Conservation (phyloP, 2,329 filamentous ascomycete genomes). For the Colletotrichum brevisporum region DNA sequence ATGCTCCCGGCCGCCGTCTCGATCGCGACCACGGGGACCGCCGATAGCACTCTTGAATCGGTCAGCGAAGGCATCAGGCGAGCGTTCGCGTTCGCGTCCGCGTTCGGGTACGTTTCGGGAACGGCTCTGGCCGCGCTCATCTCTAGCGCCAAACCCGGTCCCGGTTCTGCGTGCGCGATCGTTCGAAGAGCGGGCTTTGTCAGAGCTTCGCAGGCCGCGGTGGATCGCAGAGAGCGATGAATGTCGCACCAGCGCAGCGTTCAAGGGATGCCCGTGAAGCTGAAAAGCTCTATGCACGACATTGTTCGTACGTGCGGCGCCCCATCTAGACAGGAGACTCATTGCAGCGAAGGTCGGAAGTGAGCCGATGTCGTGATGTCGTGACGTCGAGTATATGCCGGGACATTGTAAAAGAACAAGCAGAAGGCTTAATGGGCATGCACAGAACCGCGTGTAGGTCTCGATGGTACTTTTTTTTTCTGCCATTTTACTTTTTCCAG, state of each 20-base stretch:
- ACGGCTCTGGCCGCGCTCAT: constrained; percentile 2
- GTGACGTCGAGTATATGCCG: constrained; percentile 9
- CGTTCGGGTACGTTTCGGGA: neutral
- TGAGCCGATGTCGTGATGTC: constrained; percentile 9
- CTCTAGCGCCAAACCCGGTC: constrained; percentile 42
- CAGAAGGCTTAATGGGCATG: neutral
- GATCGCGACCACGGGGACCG: constrained; percentile 1
- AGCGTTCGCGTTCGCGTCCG: neutral
- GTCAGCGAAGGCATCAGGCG: constrained; percentile 27
- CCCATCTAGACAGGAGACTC: constrained; percentile 38
- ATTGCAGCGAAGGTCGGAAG: constrained; percentile 38
- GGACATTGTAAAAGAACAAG: neutral
- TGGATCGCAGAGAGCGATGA: constrained; percentile 75
- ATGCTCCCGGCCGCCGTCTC: constrained; percentile 33
- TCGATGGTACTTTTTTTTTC: constrained; percentile 36
- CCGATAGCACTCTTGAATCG: constrained; percentile 26
- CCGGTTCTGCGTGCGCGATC: constrained; percentile 5
- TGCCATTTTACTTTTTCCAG: constrained; percentile 25
- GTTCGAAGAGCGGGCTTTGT: constrained; percentile 45
- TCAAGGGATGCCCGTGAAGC: constrained; percentile 1
- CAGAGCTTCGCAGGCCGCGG: constrained; percentile 71
- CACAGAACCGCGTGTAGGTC: neutral
- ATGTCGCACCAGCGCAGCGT: constrained; percentile 23
- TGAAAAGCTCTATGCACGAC: neutral
- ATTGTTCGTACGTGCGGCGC: constrained; percentile 24